A percentile compares a stretch with the other conserved stretches of the same genome.
Conservation (phyloP, 164 flowering plant species). For the Magnolia changhungtana region DNA sequence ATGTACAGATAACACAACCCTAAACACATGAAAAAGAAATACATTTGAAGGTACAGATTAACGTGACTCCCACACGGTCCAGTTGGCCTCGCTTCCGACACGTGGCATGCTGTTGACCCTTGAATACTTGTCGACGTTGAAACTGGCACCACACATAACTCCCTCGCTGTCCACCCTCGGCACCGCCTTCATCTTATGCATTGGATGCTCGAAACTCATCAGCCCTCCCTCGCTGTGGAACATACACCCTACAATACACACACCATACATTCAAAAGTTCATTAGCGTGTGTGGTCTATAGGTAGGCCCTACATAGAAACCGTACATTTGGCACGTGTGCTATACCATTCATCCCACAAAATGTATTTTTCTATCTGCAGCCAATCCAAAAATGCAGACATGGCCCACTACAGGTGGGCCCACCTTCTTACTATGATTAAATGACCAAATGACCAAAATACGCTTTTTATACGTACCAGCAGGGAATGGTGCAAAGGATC, state of each 20-base stretch:
- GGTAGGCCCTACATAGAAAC: too few species aligned
- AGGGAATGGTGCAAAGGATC: slow-evolving; percentile 91
- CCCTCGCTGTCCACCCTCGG: slow-evolving; percentile 90
- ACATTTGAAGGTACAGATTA: background rate
- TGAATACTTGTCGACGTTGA: slow-evolving; percentile 72
- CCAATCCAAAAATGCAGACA: background rate
- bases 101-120: slow-evolving; percentile 75
- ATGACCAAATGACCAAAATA: background rate
- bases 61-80: slow-evolving; percentile 42
- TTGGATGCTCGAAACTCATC: slow-evolving; percentile 94
- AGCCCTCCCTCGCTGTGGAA: slow-evolving; percentile 84
- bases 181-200: slow-evolving; percentile 86
- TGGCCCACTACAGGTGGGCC: background rate
- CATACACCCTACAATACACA: slow-evolving; percentile 57
- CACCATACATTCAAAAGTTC: background rate
- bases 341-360: too few species aligned
- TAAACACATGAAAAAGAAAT: too few species aligned
- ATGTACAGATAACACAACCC: too few species aligned
- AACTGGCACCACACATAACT: slow-evolving; percentile 76
- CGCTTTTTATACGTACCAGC: slow-evolving; percentile 37
- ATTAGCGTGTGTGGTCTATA: too few species aligned
- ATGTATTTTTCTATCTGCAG: background rate
- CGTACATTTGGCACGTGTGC: background rate
- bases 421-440: too few species aligned
- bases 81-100: slow-evolving; percentile 67